A percentile compares a stretch with the other conserved stretches of the same genome.
Conservation (phyloP, 2,329 filamentous ascomycete species). For the Coniochaeta prunicola region DNA sequence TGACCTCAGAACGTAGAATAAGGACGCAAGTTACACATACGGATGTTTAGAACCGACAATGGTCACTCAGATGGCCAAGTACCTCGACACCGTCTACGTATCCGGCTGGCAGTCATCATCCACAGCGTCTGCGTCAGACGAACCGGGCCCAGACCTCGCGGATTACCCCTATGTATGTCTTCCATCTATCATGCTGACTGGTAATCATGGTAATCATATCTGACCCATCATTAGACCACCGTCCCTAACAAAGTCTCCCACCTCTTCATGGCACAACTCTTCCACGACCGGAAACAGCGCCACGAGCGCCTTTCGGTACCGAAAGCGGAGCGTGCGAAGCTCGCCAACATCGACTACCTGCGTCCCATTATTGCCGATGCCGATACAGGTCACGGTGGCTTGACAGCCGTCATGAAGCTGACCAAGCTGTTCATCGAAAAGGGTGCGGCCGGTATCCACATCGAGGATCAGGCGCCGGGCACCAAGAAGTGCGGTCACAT, state of each 20-base stretch:
- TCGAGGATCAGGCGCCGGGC: conserved; percentile 95
- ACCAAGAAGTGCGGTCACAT: conserved; percentile 99
- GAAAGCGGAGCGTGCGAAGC: conserved; percentile 61
- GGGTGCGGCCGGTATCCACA: conserved; percentile 95
- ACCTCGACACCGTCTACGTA: conserved; percentile 96
- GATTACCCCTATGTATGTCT: conserved; percentile 82
- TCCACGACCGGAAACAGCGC: conserved; percentile 98
- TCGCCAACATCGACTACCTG: conserved; percentile 85
- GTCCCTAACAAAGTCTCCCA: conserved; percentile 98
- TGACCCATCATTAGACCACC: conserved; percentile 58
- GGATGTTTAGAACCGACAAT: conserved; percentile 97
- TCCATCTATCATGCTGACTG: background rate
- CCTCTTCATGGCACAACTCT: conserved; percentile 96
- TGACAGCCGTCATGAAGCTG: conserved; percentile 99
- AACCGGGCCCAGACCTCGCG: conserved; percentile 94
- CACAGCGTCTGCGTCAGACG: conserved; percentile 88
- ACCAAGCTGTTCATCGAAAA: conserved; percentile 97
- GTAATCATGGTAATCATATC: background rate
- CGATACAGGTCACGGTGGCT: conserved; percentile 91
- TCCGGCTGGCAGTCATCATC: conserved; percentile 98
- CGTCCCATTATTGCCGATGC: conserved; percentile 95
- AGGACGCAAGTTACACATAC: conserved; percentile 88
- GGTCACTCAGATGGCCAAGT: conserved; percentile 99
- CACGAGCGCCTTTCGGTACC: conserved; percentile 81
- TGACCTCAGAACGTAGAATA: conserved; percentile 45